Percentiles rank a stretch among this genome's conserved stretches.
These are phyloP conservation scores for Aspergillus thermomutatus DNA, from an alignment of 2,329 filamentous ascomycete genomes.

Conservation along the genomic window DNA sequence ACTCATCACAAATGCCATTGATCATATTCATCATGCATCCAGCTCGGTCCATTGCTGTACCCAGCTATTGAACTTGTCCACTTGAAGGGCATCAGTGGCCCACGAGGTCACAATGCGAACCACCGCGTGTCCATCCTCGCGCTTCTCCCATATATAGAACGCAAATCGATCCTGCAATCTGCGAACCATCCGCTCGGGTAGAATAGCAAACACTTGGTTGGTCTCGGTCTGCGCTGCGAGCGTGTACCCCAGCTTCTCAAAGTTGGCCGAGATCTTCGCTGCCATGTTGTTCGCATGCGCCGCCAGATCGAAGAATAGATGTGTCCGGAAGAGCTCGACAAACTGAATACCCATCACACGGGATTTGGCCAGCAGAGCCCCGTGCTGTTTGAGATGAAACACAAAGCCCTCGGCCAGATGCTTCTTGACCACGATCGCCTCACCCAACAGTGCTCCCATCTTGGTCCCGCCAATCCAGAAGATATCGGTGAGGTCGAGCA, in stretches of 20 bases:
- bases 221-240: slow-evolving; percentile 48
- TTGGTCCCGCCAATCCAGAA: slow-evolving; percentile 57
- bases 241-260: slow-evolving; percentile 42
- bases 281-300: slow-evolving; percentile 46
- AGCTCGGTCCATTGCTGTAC: slow-evolving; percentile 24
- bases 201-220: slow-evolving; percentile 50
- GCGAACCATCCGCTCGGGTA: slow-evolving; percentile 40
- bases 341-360: slow-evolving; percentile 51
- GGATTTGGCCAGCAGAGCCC: slow-evolving; percentile 50
- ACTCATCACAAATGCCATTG: neutral
- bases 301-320: slow-evolving; percentile 49
- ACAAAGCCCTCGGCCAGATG: slow-evolving; percentile 46
- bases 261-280: slow-evolving; percentile 42
- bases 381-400: slow-evolving; percentile 53
- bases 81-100: slow-evolving; percentile 46
- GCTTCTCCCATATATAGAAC: slow-evolving; percentile 50
- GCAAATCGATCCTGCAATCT: slow-evolving; percentile 42
- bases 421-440: slow-evolving; percentile 50
- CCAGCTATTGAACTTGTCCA: slow-evolving; percentile 37
- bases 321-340: slow-evolving; percentile 46
- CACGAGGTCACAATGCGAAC: slow-evolving; percentile 50
- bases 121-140: slow-evolving; percentile 38
- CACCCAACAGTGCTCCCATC: slow-evolving; percentile 50
- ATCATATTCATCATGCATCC: neutral
- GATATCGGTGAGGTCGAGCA: slow-evolving; percentile 49